Percentiles rank a stretch among this genome's conserved stretches.
These are phyloP conservation scores for Mycena polygramma DNA, from an alignment of 768 basidiomycete species.

Conservation along the genomic window DNA sequence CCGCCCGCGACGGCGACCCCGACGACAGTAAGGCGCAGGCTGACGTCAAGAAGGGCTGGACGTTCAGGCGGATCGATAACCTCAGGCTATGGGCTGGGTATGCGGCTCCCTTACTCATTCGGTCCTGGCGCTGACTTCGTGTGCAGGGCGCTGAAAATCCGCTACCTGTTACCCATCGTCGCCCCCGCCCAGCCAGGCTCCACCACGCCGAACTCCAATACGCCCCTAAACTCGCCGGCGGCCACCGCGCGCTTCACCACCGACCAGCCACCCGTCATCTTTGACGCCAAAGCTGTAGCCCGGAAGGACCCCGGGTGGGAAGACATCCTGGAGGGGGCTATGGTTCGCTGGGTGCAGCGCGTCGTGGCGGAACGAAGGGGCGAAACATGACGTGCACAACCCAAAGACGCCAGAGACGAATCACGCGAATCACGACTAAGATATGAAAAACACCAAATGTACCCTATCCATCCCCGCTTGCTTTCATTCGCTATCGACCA, in stretches of 20 bases:
- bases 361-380: slow-evolving; percentile 77
- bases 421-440: neutral
- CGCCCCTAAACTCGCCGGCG: slow-evolving; percentile 46
- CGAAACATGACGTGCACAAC: slow-evolving; percentile 39
- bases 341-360: slow-evolving; percentile 75
- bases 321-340: slow-evolving; percentile 74
- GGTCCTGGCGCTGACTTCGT: slow-evolving; percentile 14
- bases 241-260: slow-evolving; percentile 52
- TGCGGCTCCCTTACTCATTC: slow-evolving; percentile 45
- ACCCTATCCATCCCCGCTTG: slow-evolving; percentile 1
- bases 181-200: slow-evolving; percentile 57
- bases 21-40: slow-evolving; percentile 54
- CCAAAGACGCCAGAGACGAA: neutral
- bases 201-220: slow-evolving; percentile 39
- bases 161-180: slow-evolving; percentile 81
- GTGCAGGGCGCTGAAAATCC: slow-evolving; percentile 81
- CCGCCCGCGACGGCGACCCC: slow-evolving; percentile 47
- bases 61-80: slow-evolving; percentile 90
- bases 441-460: slow-evolving; percentile 6
- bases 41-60: slow-evolving; percentile 73
- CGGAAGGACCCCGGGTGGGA: slow-evolving; percentile 86
- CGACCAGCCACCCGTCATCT: slow-evolving; percentile 64
- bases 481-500: slow-evolving; percentile 22
- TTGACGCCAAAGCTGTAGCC: slow-evolving; percentile 83
- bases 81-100: slow-evolving; percentile 88